These are phyloP conservation scores for Setaria italica DNA, from an alignment of 202 grass and related monocot genomes.

Conservation along the genomic window DNA sequence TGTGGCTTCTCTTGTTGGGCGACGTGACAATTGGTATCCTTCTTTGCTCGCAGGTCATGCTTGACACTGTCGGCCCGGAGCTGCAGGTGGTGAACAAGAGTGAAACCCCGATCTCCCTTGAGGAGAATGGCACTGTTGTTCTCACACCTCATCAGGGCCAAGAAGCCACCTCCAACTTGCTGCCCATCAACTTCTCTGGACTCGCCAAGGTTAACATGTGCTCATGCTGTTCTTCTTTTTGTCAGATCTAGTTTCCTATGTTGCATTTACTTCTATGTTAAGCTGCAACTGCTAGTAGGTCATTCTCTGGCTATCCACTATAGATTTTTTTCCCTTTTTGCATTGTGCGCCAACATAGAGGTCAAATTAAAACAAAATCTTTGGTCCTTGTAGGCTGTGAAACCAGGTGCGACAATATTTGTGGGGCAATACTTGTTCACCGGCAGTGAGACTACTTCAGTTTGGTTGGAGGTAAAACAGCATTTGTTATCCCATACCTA, in stretches of 20 bases:
- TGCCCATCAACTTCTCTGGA: slow-evolving; percentile 93
- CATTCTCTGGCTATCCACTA: not conserved
- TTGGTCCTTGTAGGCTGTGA: slow-evolving; percentile 72
- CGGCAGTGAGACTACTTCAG: slow-evolving; percentile 97
- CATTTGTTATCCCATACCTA: not conserved
- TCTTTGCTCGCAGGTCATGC: slow-evolving; percentile 67
- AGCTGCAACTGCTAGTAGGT: slow-evolving; percentile 8
- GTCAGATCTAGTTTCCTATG: not conserved
- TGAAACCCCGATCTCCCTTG: slow-evolving; percentile 77
- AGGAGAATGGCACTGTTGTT: slow-evolving; percentile 74
- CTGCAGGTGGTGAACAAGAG: slow-evolving; percentile 91
- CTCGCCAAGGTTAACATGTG: slow-evolving; percentile 56
- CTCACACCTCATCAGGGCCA: slow-evolving; percentile 81
- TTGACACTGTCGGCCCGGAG: slow-evolving; percentile 94
- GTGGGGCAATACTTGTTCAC: slow-evolving; percentile 98
- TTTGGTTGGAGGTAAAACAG: slow-evolving; percentile 86
- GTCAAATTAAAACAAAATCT: not conserved
- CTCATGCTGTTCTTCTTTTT: not conserved
- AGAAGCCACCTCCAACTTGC: slow-evolving; percentile 67
- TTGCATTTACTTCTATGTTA: slow-evolving; percentile 14
- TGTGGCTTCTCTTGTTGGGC: too few relatives aligned
- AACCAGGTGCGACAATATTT: slow-evolving; percentile 88
- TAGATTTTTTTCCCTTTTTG: not conserved
- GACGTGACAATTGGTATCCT: too few relatives aligned
- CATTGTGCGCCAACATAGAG: not conserved